These are phyloP conservation scores for Fusarium redolens DNA, from an alignment of 2,329 filamentous ascomycete genomes.

Conservation along the genomic window DNA sequence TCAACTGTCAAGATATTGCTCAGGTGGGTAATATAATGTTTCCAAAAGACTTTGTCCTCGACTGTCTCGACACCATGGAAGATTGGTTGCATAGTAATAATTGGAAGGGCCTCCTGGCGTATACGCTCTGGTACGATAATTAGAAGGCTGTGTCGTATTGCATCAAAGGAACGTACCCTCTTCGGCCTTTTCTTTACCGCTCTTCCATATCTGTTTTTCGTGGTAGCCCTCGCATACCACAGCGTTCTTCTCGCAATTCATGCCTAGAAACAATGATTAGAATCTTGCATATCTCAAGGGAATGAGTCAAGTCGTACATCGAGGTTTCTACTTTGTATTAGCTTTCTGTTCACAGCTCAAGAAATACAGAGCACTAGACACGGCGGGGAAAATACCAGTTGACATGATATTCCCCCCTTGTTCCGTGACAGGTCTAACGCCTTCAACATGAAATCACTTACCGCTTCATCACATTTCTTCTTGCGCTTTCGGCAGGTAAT, in stretches of 20 bases:
- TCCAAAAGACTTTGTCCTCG: conserved; percentile 83
- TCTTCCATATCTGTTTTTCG: conserved; percentile 87
- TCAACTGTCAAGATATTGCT: conserved; percentile 86
- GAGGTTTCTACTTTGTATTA: conserved; percentile 39
- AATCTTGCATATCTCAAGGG: background rate
- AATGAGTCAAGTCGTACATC: conserved; percentile 58
- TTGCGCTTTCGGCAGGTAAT: conserved; percentile 75
- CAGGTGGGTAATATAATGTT: conserved; percentile 83
- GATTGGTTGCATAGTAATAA: conserved; percentile 71
- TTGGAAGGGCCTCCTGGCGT: conserved; percentile 61
- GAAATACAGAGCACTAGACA: background rate
- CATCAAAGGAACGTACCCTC: conserved; percentile 62
- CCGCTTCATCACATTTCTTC: conserved; percentile 77
- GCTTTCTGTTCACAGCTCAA: background rate
- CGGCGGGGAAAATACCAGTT: background rate
- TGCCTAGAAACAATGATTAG: conserved; percentile 61
- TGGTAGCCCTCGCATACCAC: conserved; percentile 92
- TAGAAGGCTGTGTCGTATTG: conserved; percentile 6
- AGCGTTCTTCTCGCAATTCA: conserved; percentile 94
- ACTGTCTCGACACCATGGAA: conserved; percentile 85
- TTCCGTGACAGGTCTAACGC: background rate
- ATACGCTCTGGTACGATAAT: conserved; percentile 57
- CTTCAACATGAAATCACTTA: conserved; percentile 7
- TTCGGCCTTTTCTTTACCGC: conserved; percentile 80
- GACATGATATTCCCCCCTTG: background rate